Conservation (phyloP, 2,329 filamentous ascomycete species). For the Colletotrichum tropicale region DNA sequence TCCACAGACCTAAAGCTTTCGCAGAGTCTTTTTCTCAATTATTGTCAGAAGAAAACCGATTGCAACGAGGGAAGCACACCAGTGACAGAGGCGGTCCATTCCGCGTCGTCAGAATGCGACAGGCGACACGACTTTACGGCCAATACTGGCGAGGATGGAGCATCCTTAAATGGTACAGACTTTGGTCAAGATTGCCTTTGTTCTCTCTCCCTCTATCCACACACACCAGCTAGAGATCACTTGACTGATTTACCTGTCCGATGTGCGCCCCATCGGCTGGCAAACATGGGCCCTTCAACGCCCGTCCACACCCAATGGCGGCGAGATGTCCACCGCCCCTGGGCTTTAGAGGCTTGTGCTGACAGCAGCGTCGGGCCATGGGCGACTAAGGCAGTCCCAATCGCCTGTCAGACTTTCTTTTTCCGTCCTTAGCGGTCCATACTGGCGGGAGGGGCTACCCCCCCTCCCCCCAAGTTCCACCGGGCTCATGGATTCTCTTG, state of each 20-base stretch:
- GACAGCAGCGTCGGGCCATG: constrained; percentile 8
- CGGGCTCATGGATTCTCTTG: constrained; percentile 13
- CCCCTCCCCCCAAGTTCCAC: constrained; percentile 1
- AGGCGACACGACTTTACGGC: neutral
- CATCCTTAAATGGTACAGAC: neutral
- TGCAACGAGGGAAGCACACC: neutral
- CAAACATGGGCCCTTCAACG: neutral
- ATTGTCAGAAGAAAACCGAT: neutral
- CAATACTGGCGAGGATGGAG: neutral
- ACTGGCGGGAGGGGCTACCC: constrained; percentile 20
- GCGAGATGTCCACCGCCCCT: neutral
- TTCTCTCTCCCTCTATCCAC: constrained; percentile 1
- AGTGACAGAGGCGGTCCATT: neutral
- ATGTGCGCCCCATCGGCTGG: neutral
- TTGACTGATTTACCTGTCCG: constrained; percentile 12
- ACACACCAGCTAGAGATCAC: constrained; percentile 17
- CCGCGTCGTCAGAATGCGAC: neutral
- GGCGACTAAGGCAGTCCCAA: constrained; percentile 17
- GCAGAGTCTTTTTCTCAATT: neutral
- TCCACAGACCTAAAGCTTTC: neutral
- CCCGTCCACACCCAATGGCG: neutral
- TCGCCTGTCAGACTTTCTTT: constrained; percentile 21
- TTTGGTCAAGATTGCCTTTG: constrained; percentile 2
- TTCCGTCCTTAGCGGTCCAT: constrained; percentile 23
- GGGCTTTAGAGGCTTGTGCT: constrained; percentile 16